These are phyloP conservation scores for Rhamnella rubrinervis DNA, from an alignment of 331 rosid species.

Conservation along the genomic window DNA sequence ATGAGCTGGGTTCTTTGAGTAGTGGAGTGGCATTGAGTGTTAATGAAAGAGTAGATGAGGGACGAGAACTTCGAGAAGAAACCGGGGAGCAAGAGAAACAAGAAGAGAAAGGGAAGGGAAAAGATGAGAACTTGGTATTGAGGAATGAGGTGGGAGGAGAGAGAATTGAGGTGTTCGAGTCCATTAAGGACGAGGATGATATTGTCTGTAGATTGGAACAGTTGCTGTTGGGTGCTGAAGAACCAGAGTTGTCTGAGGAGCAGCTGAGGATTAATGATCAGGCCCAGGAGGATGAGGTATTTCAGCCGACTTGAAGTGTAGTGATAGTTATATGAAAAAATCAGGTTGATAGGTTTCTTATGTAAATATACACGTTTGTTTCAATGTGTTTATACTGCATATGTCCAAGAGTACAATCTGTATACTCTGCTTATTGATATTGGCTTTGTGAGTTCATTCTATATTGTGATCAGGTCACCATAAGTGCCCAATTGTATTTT, in stretches of 20 bases:
- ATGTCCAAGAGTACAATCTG: no score
- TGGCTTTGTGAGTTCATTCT: neutral
- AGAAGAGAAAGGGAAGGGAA: neutral
- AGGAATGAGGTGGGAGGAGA: slow-evolving; percentile 13
- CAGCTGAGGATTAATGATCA: slow-evolving; percentile 62
- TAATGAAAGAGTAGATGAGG: slow-evolving; percentile 2
- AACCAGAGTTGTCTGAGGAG: slow-evolving; percentile 57
- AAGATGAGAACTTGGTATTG: neutral
- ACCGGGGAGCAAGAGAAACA: neutral
- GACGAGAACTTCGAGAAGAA: neutral
- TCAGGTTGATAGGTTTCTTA: neutral
- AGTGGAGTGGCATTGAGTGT: slow-evolving; percentile 29
- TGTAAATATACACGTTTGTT: no score
- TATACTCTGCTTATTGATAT: no score
- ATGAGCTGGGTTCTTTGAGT: slow-evolving; percentile 25
- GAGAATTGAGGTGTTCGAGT: slow-evolving; percentile 23
- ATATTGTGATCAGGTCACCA: no score
- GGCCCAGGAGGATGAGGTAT: slow-evolving; percentile 87
- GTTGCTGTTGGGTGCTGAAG: slow-evolving; percentile 29
- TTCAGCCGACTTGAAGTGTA: neutral
- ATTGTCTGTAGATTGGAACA: slow-evolving; percentile 42
- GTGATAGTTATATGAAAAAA: neutral
- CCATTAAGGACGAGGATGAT: slow-evolving; percentile 30
- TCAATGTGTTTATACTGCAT: no score
- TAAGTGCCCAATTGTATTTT: neutral